These are phyloP conservation scores for Allium cepa DNA, from an alignment of 106 monocot species.

Conservation along the genomic window DNA sequence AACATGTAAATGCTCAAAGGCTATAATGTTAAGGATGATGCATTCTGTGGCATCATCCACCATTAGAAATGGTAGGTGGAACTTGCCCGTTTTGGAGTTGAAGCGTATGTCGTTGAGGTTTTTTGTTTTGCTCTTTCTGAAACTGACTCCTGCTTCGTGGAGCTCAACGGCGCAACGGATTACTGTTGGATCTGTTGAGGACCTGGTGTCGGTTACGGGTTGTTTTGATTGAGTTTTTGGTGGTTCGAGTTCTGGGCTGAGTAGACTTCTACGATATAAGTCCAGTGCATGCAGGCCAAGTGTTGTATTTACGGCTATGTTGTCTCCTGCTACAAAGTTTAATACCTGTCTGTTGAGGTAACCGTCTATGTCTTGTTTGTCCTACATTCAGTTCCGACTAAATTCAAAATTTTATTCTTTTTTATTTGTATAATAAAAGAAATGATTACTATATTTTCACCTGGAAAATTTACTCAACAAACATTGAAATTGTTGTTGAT, in stretches of 20 bases:
- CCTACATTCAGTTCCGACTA: no score
- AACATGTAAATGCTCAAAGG: slow-evolving; percentile 21
- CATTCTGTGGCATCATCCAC: slow-evolving; percentile 21
- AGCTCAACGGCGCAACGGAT: slow-evolving; percentile 12
- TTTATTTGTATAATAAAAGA: no score
- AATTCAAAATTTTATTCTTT: no score
- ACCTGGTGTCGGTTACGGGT: neutral
- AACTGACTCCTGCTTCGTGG: slow-evolving; percentile 20
- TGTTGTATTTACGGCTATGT: neutral
- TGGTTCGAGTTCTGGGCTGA: neutral
- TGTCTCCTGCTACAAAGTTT: neutral
- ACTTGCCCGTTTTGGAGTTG: neutral
- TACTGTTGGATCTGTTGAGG: neutral
- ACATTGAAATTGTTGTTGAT: no score
- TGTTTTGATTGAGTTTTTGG: neutral
- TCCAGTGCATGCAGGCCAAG: neutral
- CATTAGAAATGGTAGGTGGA: slow-evolving; percentile 5
- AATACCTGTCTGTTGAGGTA: neutral
- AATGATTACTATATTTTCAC: no score
- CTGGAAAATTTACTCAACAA: no score
- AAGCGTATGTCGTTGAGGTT: neutral
- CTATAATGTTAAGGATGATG: slow-evolving; percentile 23
- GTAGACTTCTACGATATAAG: neutral
- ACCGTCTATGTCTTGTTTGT: neutral
- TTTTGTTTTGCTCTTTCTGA: neutral